Evolutionary conservation across 306 rosid genomes (phyloP), one percentile per base, ranked within the genome.

Genomic region (Mucuna pruriens): DNA sequence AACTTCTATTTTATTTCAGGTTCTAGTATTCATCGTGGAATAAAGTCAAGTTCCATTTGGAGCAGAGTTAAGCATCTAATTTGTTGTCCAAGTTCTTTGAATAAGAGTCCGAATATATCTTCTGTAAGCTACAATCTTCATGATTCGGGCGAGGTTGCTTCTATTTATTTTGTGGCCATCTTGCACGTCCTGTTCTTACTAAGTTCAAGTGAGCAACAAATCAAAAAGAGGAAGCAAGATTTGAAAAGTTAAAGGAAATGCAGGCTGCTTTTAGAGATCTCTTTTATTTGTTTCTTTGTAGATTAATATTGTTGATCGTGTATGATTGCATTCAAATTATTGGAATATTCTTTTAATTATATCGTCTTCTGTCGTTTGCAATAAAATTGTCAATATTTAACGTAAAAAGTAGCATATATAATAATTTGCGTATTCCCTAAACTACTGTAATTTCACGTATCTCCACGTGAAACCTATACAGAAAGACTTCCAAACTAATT

Each of bases 111-210:
- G n/a, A 67, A 67, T 40, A 19, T 11, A 38, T 36, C 17, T 0
- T 17, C 45, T 64, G 15, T 65, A 20, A 67, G 73, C 52, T 40
- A 67, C 73, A 67, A 67, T 67, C 73, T 67, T 20, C 73, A 17
- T 23, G 73, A 40, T 22, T 67, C 52, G 9, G 17, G 40, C 2
- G 52, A 67, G 73, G 34, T 5, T 67, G 17, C 33, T 67, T 67
- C 73, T 11, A 11, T 67, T 20, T 67, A 67, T 67, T 67, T 67
- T 33, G 48, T 39, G 11, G 34, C 9, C 52, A 67, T 67, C 73
- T 20, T 67, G n/a, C 52, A 67, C 17, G 3, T 67, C 19, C 13
- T 67, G 11, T 67, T 25, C 11, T 9, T 67, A 67, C 11, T 39
- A 39, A 9, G 52, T 67, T 40, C 73, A 12, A 40, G 34, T 3